Conservation (phyloP, 2,329 filamentous ascomycete species). For the Hypoxylon sp. region DNA sequence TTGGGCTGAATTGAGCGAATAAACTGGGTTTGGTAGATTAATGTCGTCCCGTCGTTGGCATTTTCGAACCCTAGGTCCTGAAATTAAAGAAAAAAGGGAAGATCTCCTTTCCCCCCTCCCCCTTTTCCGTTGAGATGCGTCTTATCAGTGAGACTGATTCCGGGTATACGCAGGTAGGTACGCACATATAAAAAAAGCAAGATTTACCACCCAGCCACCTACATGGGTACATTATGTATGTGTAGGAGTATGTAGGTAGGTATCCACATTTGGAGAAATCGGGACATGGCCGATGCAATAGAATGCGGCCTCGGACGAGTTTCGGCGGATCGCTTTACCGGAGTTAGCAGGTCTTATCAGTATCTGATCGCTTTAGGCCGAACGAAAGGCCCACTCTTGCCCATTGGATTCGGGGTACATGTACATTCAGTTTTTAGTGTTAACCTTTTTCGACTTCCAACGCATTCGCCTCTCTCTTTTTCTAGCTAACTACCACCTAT, state of each 20-base stretch:
- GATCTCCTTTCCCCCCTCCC: too few relatives aligned
- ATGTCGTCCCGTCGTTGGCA: neutral
- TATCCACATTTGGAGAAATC: conserved; percentile 8
- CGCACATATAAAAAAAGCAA: neutral
- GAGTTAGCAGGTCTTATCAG: conserved; percentile 31
- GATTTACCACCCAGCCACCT: too few relatives aligned
- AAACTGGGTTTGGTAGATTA: neutral
- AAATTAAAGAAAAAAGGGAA: neutral
- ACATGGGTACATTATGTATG: too few relatives aligned
- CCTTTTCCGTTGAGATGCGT: neutral
- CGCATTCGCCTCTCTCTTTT: neutral
- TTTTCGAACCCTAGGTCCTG: neutral
- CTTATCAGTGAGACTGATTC: neutral
- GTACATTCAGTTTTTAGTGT: neutral
- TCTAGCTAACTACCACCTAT: neutral
- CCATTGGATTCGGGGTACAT: conserved; percentile 10
- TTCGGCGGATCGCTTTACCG: conserved; percentile 20
- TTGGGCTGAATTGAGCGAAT: neutral
- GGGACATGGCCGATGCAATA: conserved; percentile 9
- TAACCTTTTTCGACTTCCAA: conserved; percentile 8
- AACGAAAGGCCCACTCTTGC: conserved; percentile 2
- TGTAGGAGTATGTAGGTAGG: too few relatives aligned
- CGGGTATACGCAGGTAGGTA: neutral
- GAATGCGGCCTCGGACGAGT: conserved; percentile 11
- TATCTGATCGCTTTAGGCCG: conserved; percentile 16